Evolutionary conservation across 257 asterid species (phyloP), one percentile per base, ranked within the genome.

Genomic region (Gentiana dahurica): DNA sequence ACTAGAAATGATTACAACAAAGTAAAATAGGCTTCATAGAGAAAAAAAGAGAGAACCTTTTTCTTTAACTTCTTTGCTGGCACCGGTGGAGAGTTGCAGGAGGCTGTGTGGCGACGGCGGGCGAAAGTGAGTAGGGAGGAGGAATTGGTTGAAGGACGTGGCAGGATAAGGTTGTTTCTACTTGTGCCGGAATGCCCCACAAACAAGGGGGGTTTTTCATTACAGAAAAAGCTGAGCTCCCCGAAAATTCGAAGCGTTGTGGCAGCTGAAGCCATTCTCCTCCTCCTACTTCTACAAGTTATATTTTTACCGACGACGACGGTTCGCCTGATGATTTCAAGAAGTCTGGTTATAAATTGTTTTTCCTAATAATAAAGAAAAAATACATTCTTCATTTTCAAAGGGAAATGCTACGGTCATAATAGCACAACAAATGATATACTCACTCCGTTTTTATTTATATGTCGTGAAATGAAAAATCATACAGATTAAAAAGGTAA

Each of bases 101-200:
- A 1, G 57, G 49, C 51, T n/a, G 63, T 69, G 48, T 62, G 67
- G 11, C 87, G 89, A 70, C 91, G 89, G 81, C 79, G 72, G 74
- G 80, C 68, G 71, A 76, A 80, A 50, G 72, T 62, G 64, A 82
- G 73, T 51, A 64, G 52, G 50, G 80, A 49, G 73, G 76, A 62
- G 61, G 75, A 72, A 53, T 69, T 57, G 33, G 68, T 59, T 1
- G 55, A 60, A 47, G 50, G 78, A n/a, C 50, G 72, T 7, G 68
- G 70, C 59, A 54, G 62, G 55, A 58, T 43, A 8, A 61, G 39
- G 59, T 54, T 77, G 68, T 67, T 51, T 35, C 49, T 45, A 37
- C 58, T 54, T 51, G 11, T 63, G 49, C 58, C 65, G 24, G 78
- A 65, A 52, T 49, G 67, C 57, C 66, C 60, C 13, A 10, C 15